phyloP scores from a whole-genome alignment of 176 grass and related monocot species.

The Carex scoparia region DNA sequence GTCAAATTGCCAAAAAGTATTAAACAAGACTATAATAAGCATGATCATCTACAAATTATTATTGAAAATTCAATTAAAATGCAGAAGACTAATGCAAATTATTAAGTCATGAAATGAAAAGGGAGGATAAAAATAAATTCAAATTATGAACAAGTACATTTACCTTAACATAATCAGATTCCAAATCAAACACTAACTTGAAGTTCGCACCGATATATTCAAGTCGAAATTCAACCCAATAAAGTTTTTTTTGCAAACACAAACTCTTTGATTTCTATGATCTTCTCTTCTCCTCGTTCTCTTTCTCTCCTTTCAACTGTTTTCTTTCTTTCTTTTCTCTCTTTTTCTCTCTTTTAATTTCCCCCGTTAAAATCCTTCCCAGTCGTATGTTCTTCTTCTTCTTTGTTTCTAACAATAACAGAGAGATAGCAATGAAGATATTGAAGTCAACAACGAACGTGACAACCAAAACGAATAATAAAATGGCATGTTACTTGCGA shows the following conservation, averaged over 20 bases:
- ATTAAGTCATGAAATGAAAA: background rate
- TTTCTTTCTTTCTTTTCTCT: background rate
- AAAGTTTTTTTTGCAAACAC: background rate
- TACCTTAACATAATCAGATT: background rate
- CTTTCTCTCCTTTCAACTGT: background rate
- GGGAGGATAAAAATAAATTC: background rate
- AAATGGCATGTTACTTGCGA: background rate
- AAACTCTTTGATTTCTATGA: background rate
- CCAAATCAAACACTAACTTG: background rate
- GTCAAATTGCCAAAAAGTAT: background rate
- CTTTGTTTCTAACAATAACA: background rate
- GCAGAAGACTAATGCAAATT: background rate
- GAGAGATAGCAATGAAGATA: background rate
- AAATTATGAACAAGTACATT: background rate
- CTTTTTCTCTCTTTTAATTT: background rate
- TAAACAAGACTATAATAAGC: background rate
- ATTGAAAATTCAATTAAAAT: background rate
- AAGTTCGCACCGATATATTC: background rate
- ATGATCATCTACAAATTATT: background rate
- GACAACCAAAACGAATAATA: slow-evolving; percentile 9
- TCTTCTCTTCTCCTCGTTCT: background rate
- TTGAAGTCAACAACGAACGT: slow-evolving; percentile 21
- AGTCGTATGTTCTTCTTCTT: background rate
- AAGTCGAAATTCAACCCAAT: background rate
- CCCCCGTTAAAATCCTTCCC: background rate